Percentiles rank a stretch among this genome's conserved stretches.
Evolutionary conservation across 2,329 filamentous ascomycete genomes (phyloP).

Genomic region (Dothideomycetes sp.): DNA sequence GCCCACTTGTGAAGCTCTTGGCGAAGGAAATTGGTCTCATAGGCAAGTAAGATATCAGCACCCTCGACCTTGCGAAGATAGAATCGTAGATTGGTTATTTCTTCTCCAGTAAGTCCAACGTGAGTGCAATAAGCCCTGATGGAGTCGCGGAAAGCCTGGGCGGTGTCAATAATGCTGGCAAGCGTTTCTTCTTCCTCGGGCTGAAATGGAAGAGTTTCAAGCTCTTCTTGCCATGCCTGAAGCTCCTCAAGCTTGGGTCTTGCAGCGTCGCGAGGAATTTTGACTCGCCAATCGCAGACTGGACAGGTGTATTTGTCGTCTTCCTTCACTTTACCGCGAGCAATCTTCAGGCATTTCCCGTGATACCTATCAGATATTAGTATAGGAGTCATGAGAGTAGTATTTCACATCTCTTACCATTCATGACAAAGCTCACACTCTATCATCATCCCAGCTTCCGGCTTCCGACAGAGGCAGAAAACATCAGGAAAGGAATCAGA

Average conservation of each 20-base stretch:
- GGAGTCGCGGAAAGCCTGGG: constrained; percentile 72
- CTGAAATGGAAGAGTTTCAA: constrained; percentile 74
- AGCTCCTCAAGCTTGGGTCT: constrained; percentile 91
- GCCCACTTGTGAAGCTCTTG: constrained; percentile 93
- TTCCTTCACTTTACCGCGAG: constrained; percentile 93
- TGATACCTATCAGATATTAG: constrained; percentile 60
- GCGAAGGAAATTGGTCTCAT: constrained; percentile 95
- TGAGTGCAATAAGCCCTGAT: constrained; percentile 73
- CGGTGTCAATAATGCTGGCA: constrained; percentile 75
- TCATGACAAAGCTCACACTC: constrained; percentile 97
- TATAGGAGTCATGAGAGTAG: not conserved
- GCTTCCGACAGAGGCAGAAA: constrained; percentile 89
- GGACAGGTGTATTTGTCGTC: constrained; percentile 98
- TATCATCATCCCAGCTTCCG: constrained; percentile 98
- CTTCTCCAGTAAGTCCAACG: constrained; percentile 62
- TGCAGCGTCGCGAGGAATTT: constrained; percentile 91
- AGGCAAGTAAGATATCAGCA: constrained; percentile 80
- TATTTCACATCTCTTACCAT: constrained; percentile 51
- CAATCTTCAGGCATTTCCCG: constrained; percentile 95
- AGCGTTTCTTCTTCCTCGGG: constrained; percentile 88
- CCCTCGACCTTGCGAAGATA: constrained; percentile 96
- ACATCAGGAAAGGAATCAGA: constrained; percentile 49
- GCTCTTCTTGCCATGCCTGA: constrained; percentile 71
- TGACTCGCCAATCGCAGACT: constrained; percentile 94
- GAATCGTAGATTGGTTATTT: constrained; percentile 83